These are phyloP conservation scores for Eremomyces bilateralis DNA, from an alignment of 495 filamentous ascomycete genomes.

Conservation along the genomic window DNA sequence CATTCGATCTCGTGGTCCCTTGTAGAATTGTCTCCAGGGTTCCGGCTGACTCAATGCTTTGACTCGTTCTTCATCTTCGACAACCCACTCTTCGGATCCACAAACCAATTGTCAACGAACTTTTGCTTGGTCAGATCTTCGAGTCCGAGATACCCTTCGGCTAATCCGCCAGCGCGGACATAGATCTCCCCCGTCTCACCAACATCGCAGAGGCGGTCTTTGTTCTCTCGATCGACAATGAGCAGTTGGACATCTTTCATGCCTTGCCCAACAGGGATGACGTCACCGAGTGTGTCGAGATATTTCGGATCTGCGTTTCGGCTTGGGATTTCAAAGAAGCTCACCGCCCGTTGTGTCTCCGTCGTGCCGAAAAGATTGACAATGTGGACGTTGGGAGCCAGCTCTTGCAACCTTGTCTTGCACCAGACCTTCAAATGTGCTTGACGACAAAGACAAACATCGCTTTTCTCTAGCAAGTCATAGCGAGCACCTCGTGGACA, in stretches of 20 bases:
- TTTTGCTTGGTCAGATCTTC: conserved; percentile 51
- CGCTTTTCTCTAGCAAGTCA: too few species aligned
- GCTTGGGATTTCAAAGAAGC: conserved; percentile 68
- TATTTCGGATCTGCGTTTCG: conserved; percentile 40
- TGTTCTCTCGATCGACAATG: conserved; percentile 65
- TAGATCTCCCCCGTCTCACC: conserved; percentile 80
- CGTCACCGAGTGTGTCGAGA: conserved; percentile 51
- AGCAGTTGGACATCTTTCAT: conserved; percentile 89
- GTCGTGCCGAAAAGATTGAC: conserved; percentile 92
- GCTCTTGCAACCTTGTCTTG: conserved; percentile 46
- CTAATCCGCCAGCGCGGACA: conserved; percentile 69
- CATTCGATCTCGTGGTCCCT: conserved; percentile 67
- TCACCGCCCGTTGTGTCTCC: conserved; percentile 72
- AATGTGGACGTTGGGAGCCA: conserved; percentile 62
- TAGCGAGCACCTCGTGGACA: too few species aligned
- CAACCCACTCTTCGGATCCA: too few species aligned
- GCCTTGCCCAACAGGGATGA: conserved; percentile 69
- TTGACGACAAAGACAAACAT: too few species aligned
- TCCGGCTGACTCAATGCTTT: too few species aligned
- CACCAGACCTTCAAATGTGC: too few species aligned
- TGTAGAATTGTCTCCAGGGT: too few species aligned
- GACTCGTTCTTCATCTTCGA: too few species aligned
- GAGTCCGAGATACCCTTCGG: conserved; percentile 66
- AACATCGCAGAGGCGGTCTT: conserved; percentile 46
- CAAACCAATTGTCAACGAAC: conserved; percentile 80